Evolutionary conservation across 2,329 filamentous ascomycete species (phyloP), one percentile per base, ranked within the genome.

Genomic region (Xylariales sp.): DNA sequence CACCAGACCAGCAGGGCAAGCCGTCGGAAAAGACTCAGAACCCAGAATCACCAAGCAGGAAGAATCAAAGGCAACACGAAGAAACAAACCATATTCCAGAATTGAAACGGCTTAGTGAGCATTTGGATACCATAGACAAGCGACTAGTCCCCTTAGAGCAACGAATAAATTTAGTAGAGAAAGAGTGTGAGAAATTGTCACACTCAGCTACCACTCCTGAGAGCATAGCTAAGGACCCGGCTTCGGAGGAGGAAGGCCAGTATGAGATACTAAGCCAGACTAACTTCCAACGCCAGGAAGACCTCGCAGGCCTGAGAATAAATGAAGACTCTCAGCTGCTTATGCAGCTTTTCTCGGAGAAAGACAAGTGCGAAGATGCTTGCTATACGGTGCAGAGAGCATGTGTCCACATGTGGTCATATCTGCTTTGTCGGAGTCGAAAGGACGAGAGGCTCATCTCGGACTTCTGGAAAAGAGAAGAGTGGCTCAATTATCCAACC

Each of bases 361-460:
- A 68, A 49, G 70, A 71, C 34, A 68, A 69, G 55, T 71, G 70
- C 48, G 66, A 71, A 28, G 64, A 69, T 48, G 67, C 66, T 14
- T 68, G 66, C 46, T 71, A 71, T 48, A 72, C 70, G 9, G 70
- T 72, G n/a, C 64, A 68, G 39, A 63, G 70, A 41, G 69, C 64
- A 3, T 69, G 66, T 30, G 67, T 71, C 9, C 65, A 71, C 34
- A 70, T 69, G 65, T 72, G 68, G 70, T 71, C 69, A 12, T 71
- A 69, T 57, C 66, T 72, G 23, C 62, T 69, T 9, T 71, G 68
- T 41, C 46, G 64, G 23, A 69, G 67, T 53, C 66, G 69, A 36
- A 63, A 71, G 16, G 63, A 68, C 16, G 57, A 62, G 57, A 66
- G 45, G 41, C 46, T 71, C 9, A 71, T 71, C 10, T 69, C 69